Evolutionary conservation across 2,329 filamentous ascomycete genomes (phyloP).

Genomic region (Tolypocladium album): DNA sequence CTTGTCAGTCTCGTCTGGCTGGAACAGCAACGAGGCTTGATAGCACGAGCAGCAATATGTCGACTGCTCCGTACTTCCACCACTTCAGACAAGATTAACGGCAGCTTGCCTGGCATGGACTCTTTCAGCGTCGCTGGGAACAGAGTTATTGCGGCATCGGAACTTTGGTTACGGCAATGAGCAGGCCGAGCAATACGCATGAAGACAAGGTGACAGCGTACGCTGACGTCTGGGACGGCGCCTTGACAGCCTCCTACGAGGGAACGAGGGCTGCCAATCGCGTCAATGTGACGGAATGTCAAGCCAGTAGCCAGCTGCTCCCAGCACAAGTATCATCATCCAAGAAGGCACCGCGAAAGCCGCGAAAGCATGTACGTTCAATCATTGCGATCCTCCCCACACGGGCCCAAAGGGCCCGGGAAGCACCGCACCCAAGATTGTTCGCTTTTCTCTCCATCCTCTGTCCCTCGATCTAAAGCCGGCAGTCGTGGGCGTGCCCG

Average conservation of each 20-base stretch:
- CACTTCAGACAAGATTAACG: not conserved
- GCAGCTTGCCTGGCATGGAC: not conserved
- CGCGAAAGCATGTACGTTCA: conserved; percentile 36
- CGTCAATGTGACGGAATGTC: not conserved
- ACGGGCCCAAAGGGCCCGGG: conserved; percentile 28
- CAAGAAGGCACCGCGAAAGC: not conserved
- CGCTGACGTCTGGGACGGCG: too few species aligned
- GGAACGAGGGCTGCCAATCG: not conserved
- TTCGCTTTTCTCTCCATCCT: conserved; percentile 44
- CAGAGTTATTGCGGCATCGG: not conserved
- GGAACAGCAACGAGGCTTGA: not conserved
- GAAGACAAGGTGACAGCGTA: not conserved
- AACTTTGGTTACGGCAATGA: not conserved
- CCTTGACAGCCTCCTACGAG: not conserved
- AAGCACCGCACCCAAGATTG: conserved; percentile 52
- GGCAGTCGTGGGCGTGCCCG: conserved; percentile 34
- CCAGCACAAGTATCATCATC: not conserved
- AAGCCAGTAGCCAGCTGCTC: not conserved
- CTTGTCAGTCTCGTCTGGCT: too few species aligned
- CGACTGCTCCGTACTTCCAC: not conserved
- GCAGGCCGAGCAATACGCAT: not conserved
- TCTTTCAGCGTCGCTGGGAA: fast-evolving
- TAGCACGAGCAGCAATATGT: too few species aligned
- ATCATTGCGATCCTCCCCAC: conserved; percentile 51
- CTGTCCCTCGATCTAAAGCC: conserved; percentile 29